Conservation (phyloP, 257 asterid genomes). For the Gentiana dahurica region DNA sequence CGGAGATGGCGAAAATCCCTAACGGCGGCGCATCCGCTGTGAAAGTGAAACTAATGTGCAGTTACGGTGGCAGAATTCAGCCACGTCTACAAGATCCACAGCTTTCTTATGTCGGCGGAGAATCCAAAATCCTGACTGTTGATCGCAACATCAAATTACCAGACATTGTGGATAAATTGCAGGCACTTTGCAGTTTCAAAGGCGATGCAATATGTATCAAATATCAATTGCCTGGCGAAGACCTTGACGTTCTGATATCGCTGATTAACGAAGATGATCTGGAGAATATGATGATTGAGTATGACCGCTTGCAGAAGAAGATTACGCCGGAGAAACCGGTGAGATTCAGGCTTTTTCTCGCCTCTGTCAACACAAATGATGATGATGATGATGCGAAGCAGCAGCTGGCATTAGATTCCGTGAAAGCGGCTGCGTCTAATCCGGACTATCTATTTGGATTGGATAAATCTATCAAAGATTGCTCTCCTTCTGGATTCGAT, state of each 20-base stretch:
- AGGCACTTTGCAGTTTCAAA: conserved; percentile 16
- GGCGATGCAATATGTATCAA: conserved; percentile 29
- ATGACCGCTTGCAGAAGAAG: conserved; percentile 45
- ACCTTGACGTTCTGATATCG: conserved; percentile 53
- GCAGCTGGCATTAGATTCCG: conserved; percentile 12
- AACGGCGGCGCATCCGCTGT: neutral
- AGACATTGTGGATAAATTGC: conserved; percentile 35
- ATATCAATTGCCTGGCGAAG: conserved; percentile 73
- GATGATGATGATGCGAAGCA: neutral
- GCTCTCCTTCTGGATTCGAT: conserved; percentile 2
- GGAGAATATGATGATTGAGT: conserved; percentile 80
- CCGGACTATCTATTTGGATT: conserved; percentile 87
- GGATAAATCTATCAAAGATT: conserved; percentile 34
- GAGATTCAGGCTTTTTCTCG: conserved; percentile 55
- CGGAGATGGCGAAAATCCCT: neutral
- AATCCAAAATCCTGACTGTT: conserved; percentile 62
- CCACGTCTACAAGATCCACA: conserved; percentile 42
- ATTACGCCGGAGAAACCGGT: conserved; percentile 24
- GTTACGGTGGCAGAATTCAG: conserved; percentile 70
- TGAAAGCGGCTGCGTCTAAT: conserved; percentile 18
- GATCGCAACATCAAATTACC: conserved; percentile 44
- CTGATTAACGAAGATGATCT: conserved; percentile 70
- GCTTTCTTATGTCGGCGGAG: conserved; percentile 69
- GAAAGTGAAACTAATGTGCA: conserved; percentile 50
- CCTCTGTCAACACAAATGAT: conserved; percentile 9